Base-by-base conservation (phyloP, 1,284 basidiomycete genomes). In the Pseudozyma hubeiensis region DNA sequence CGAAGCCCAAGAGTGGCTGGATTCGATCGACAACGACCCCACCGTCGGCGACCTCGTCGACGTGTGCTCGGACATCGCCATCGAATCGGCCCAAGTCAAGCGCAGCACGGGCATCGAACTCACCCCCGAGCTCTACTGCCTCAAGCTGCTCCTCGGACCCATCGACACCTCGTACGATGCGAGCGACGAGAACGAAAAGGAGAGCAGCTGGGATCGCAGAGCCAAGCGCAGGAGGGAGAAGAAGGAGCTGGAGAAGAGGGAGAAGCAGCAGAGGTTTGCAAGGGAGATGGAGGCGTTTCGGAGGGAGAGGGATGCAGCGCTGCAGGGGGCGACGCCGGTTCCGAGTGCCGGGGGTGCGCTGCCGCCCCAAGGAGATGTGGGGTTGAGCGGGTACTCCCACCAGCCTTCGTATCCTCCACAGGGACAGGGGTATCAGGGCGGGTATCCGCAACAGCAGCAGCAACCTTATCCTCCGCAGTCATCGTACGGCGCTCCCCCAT, bases 1-100 rank as follows among this genome's bases (percentile, higher is more conserved):
- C 11, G 79, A 79, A n/a, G 79, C 79, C 3, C 77, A 79, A 19
- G 71, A 79, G 16, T 81, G 79, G 79, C 68, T 81, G 31, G 79
- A 81, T 40, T 62, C 51, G n/a, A 78, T 81, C 64, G 79, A 81
- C 53, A 70, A 74, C 43, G 65, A 81, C 37, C 62, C 61, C 14
- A 51, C 48, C 31, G 74, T 81, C 0, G 79, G 79, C n/a, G 72
- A 77, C 44, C 54, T 81, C 17, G 53, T 81, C 49, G 79, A 81
- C 45, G 79, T 81, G 4, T 70, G 65, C 40, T 78, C 75, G 13
- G 77, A 79, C 50, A 79, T 77, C 45, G 52, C 59, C n/a, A 39
- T 65, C 14, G 79, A 81, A 47, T 68, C 68, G 5, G 17, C 14
- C 7, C 79, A 81, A 40, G 77, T 81, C 24, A 66, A 59, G 47